Conservation (phyloP, 768 basidiomycete genomes). For the Lentinula detonsa region DNA sequence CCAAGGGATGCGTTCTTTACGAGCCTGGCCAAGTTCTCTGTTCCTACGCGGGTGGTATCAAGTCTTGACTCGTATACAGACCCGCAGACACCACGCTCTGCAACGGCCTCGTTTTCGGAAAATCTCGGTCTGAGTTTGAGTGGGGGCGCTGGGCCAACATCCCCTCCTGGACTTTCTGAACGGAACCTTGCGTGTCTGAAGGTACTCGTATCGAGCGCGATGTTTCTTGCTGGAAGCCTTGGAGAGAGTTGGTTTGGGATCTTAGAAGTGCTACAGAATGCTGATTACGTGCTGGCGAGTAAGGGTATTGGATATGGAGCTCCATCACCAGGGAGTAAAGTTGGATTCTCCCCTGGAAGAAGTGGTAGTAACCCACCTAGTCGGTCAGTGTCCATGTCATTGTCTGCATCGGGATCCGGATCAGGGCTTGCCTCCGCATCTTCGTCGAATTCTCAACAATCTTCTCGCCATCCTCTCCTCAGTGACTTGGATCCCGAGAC, state of each 20-base stretch:
- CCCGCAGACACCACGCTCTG: slow-evolving; percentile 54
- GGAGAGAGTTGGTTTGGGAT: slow-evolving; percentile 90
- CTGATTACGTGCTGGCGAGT: slow-evolving; percentile 81
- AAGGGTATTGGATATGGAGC: slow-evolving; percentile 34
- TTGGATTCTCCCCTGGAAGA: slow-evolving; percentile 27
- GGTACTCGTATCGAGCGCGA: slow-evolving; percentile 67
- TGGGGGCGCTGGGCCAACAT: slow-evolving; percentile 24
- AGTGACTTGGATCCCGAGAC: slow-evolving; percentile 72
- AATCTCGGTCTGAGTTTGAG: slow-evolving; percentile 52
- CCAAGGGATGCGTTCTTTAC: slow-evolving; percentile 93
- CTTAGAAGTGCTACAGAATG: slow-evolving; percentile 89
- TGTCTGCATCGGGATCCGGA: slow-evolving; percentile 9
- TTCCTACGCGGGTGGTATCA: slow-evolving; percentile 86
- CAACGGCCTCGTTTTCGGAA: slow-evolving; percentile 50
- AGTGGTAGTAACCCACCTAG: slow-evolving; percentile 19
- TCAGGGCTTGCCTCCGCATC: not conserved
- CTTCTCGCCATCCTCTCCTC: slow-evolving; percentile 54
- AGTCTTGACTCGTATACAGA: slow-evolving; percentile 51
- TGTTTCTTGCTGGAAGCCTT: slow-evolving; percentile 82
- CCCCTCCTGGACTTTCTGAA: slow-evolving; percentile 76
- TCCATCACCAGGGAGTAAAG: slow-evolving; percentile 21
- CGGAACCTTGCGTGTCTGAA: slow-evolving; percentile 90
- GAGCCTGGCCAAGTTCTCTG: slow-evolving; percentile 83
- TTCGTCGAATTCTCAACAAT: slow-evolving; percentile 11
- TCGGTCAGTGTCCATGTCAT: slow-evolving; percentile 32